phyloP scores from a whole-genome alignment of 2,329 filamentous ascomycete species.

The Microdochium nivale region DNA sequence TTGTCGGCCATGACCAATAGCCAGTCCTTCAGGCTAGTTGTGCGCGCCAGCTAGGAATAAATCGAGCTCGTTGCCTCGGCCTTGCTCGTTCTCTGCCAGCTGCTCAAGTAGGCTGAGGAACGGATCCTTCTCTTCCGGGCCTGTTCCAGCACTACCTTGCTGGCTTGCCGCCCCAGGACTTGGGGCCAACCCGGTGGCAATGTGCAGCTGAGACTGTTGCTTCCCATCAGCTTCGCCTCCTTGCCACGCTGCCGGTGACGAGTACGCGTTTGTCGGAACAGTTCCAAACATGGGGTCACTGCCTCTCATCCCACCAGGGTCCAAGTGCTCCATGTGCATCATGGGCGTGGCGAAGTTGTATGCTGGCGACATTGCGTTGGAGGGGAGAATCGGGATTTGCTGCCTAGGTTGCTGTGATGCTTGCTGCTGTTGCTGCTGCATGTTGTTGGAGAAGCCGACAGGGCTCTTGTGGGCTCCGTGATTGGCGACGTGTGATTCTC shows the following conservation, averaged over 20 bases:
- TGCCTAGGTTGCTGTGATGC: conserved; percentile 15
- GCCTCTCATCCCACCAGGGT: background rate
- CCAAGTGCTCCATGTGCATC: conserved; percentile 16
- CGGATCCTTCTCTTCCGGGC: conserved; percentile 64
- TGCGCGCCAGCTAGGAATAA: conserved; percentile 52
- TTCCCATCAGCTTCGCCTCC: conserved; percentile 22
- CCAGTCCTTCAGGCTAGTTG: conserved; percentile 5
- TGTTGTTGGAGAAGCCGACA: conserved; percentile 13
- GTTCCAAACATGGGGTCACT: conserved; percentile 51
- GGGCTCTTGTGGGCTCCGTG: background rate
- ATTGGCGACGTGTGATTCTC: background rate
- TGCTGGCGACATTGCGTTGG: conserved; percentile 29
- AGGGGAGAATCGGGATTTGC: conserved; percentile 20
- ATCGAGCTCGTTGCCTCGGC: conserved; percentile 66
- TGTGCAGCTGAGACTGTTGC: conserved; percentile 25
- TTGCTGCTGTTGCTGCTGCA: conserved; percentile 23
- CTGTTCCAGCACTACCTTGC: conserved; percentile 39
- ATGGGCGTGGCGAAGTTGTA: conserved; percentile 31
- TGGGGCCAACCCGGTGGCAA: conserved; percentile 21
- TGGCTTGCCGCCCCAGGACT: conserved; percentile 41
- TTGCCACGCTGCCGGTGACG: conserved; percentile 44
- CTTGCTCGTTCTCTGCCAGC: conserved; percentile 71
- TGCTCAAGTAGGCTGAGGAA: conserved; percentile 75
- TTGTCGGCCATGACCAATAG: no score
- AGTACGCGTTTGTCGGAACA: conserved; percentile 42